Conservation (phyloP, 108 stramenopile species). For the Asterionellopsis glacialis region DNA sequence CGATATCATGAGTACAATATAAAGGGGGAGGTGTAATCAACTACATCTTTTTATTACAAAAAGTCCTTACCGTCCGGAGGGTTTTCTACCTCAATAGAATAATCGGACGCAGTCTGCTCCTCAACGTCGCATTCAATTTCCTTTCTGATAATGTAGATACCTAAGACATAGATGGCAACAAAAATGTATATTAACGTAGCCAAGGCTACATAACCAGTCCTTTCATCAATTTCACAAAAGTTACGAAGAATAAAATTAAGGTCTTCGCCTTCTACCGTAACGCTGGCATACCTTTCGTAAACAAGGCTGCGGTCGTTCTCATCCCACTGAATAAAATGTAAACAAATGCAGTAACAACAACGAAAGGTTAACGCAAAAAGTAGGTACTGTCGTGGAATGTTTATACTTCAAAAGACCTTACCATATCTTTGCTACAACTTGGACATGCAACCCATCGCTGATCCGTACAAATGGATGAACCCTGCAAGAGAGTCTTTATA, state of each 20-base stretch:
- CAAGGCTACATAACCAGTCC: slow-evolving; percentile 34
- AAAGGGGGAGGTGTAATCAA: background rate
- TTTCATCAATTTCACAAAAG: slow-evolving; percentile 8
- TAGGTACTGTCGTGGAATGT: no score
- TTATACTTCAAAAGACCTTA: background rate
- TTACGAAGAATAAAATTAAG: slow-evolving; percentile 2
- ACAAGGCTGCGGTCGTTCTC: background rate
- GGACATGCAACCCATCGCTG: slow-evolving; percentile 44
- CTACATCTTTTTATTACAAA: no score
- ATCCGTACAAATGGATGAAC: slow-evolving; percentile 45
- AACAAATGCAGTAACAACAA: no score
- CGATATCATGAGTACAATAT: slow-evolving; percentile 10
- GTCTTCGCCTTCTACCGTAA: background rate
- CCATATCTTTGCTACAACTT: slow-evolving; percentile 9
- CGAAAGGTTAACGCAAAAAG: no score
- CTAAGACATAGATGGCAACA: slow-evolving; percentile 23
- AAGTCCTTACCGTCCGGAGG: slow-evolving; percentile 13
- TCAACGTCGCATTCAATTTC: slow-evolving; percentile 34
- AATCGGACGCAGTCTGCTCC: slow-evolving; percentile 60
- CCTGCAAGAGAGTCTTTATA: slow-evolving; percentile 22
- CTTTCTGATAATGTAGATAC: slow-evolving; percentile 28
- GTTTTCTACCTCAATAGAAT: slow-evolving; percentile 49
- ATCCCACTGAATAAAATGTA: background rate
- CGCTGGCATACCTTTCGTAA: background rate
- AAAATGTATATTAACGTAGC: slow-evolving; percentile 42